Percentiles rank a stretch among this genome's conserved stretches.
These are phyloP conservation scores for Trichosporon sp. DNA, from an alignment of 1,284 basidiomycete species.

Conservation along the genomic window DNA sequence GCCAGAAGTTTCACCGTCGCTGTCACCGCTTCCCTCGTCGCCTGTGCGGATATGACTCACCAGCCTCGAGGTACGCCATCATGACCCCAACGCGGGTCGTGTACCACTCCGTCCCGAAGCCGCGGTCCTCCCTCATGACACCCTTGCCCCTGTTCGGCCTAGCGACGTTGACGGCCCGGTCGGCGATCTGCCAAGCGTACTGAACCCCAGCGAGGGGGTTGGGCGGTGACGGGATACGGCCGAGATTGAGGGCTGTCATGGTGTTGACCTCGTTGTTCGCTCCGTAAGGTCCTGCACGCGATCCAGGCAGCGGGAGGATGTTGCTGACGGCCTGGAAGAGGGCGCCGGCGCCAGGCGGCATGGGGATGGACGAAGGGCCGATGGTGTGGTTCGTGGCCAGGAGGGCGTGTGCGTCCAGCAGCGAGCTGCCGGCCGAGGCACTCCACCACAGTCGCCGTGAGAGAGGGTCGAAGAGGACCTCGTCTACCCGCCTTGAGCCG, in stretches of 20 bases:
- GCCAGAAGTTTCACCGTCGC: too few relatives aligned
- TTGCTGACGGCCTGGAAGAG: slow-evolving; percentile 16
- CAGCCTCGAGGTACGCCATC: slow-evolving; percentile 34
- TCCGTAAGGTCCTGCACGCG: neutral
- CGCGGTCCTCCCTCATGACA: slow-evolving; percentile 36
- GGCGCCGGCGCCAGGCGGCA: slow-evolving; percentile 17
- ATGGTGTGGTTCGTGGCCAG: slow-evolving; percentile 23
- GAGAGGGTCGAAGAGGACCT: slow-evolving; percentile 2
- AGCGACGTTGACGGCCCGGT: slow-evolving; percentile 25
- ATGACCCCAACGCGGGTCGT: slow-evolving; percentile 27
- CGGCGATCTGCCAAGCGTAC: slow-evolving; percentile 41
- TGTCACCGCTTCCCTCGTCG: too few relatives aligned
- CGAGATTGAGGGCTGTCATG: neutral
- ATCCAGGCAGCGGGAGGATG: slow-evolving; percentile 27
- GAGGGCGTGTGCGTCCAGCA: slow-evolving; percentile 24
- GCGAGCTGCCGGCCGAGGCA: neutral
- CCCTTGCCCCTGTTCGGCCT: slow-evolving; percentile 21
- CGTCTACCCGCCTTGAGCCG: neutral
- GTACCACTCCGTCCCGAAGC: slow-evolving; percentile 43
- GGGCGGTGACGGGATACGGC: slow-evolving; percentile 2
- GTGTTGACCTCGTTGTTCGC: neutral
- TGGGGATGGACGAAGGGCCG: slow-evolving; percentile 25
- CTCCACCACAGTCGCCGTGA: slow-evolving; percentile 18
- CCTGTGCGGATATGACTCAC: slow-evolving; percentile 21
- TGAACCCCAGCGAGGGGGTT: slow-evolving; percentile 32